A percentile compares a stretch with the other conserved stretches of the same genome.
phyloP scores from a whole-genome alignment of 371 early-diverging fungal species.

The Mucor ambiguus region DNA sequence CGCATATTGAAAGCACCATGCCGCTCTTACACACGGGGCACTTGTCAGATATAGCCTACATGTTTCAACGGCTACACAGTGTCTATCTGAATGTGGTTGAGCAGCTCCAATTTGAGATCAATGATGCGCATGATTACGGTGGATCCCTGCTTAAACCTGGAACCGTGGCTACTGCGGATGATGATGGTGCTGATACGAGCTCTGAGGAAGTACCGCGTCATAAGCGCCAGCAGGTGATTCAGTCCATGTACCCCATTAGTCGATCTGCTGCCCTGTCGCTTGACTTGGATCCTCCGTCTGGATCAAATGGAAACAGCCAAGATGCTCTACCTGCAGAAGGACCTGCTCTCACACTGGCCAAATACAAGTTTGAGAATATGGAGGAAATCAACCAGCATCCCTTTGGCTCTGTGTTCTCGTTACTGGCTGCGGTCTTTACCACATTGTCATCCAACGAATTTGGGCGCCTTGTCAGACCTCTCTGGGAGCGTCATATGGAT shows the following conservation, averaged over 20 bases:
- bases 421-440: constrained; percentile 60
- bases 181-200: background rate
- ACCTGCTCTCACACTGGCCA: constrained; percentile 30
- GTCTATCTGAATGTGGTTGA: constrained; percentile 39
- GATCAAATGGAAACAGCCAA: background rate
- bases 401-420: constrained; percentile 55
- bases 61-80: constrained; percentile 43
- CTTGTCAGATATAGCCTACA: constrained; percentile 38
- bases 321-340: background rate
- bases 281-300: constrained; percentile 28
- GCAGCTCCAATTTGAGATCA: constrained; percentile 25
- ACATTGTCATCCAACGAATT: constrained; percentile 53
- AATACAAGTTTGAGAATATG: constrained; percentile 45
- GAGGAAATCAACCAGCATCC: constrained; percentile 53
- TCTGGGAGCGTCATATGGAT: constrained; percentile 61
- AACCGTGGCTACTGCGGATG: background rate
- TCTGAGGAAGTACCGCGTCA: constrained; percentile 5
- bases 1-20: background rate
- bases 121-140: background rate
- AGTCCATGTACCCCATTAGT: constrained; percentile 21
- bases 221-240: constrained; percentile 12
- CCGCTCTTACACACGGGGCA: constrained; percentile 14
- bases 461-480: constrained; percentile 39
- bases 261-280: constrained; percentile 23
- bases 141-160: background rate